These are phyloP conservation scores for Cotoneaster glaucophyllus DNA, from an alignment of 306 rosid genomes.

Conservation along the genomic window DNA sequence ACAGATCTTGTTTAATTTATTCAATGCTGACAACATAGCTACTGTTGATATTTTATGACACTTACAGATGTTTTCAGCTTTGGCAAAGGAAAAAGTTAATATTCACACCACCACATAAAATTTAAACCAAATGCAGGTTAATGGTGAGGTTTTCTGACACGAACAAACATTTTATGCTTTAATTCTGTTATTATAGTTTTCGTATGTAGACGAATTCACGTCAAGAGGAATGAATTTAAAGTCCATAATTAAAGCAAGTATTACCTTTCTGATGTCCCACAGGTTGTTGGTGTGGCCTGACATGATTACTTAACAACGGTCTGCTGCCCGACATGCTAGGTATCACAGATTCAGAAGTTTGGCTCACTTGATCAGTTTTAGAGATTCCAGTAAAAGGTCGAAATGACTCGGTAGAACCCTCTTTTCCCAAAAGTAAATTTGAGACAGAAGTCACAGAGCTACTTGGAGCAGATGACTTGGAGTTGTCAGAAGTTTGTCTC, in stretches of 20 bases:
- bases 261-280: conserved; percentile 90
- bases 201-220: neutral
- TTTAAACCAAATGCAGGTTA: neutral
- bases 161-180: neutral
- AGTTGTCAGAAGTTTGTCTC: conserved; percentile 56
- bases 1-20: neutral
- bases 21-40: neutral
- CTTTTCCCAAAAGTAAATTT: conserved; percentile 50
- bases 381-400: conserved; percentile 50
- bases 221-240: neutral
- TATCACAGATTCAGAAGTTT: conserved; percentile 53
- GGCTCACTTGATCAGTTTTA: conserved; percentile 51
- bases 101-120: neutral
- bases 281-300: conserved; percentile 64
- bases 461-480: conserved; percentile 47
- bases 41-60: neutral
- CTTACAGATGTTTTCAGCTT: neutral
- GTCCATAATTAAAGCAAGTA: conserved; percentile 4
- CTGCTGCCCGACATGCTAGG: conserved; percentile 46
- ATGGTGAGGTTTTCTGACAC: neutral
- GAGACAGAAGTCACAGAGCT: conserved; percentile 48
- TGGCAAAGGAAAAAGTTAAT: neutral
- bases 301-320: conserved; percentile 48
- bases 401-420: conserved; percentile 57
- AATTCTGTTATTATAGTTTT: neutral